phyloP scores from a whole-genome alignment of 176 grass and related monocot species.

The Pontederia crassipes region DNA sequence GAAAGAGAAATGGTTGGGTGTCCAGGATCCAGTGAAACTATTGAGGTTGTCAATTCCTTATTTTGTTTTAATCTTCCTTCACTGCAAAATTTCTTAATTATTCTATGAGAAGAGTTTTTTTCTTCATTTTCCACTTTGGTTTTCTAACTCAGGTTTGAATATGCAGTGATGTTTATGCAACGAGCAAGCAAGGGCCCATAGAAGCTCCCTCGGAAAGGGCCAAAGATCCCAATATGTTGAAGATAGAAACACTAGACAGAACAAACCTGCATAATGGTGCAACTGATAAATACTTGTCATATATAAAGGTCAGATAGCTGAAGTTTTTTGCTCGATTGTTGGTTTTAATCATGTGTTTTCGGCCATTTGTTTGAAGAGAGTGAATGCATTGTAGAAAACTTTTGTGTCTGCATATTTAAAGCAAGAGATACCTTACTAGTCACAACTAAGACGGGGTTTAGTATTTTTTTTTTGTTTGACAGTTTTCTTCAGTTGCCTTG shows the following conservation, averaged over 20 bases:
- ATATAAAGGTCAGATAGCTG: constrained; percentile 41
- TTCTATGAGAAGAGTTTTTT: background rate
- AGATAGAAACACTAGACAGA: constrained; percentile 12
- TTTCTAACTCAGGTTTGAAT: constrained; percentile 7
- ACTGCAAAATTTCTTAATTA: background rate
- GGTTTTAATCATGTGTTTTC: background rate
- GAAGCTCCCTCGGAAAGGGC: constrained; percentile 2
- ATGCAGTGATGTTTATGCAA: constrained; percentile 32
- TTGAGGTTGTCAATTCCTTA: constrained; percentile 32
- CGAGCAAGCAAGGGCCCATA: constrained; percentile 26
- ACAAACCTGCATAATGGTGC: constrained; percentile 16
- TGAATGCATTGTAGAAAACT: background rate
- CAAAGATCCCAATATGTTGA: constrained; percentile 2
- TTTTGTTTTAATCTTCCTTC: constrained; percentile 2
- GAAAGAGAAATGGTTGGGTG: constrained; percentile 59
- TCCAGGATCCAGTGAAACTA: constrained; percentile 42
- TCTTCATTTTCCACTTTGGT: background rate
- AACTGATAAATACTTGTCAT: constrained; percentile 53
- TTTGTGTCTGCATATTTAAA: too few relatives aligned
- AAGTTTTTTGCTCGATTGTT: background rate
- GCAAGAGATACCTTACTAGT: too few relatives aligned
- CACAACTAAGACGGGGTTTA: too few relatives aligned
- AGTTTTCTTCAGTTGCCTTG: too few relatives aligned
- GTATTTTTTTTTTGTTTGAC: too few relatives aligned
- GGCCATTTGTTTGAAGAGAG: background rate